Conservation (phyloP, 1,284 basidiomycete genomes). For the Rhodotorula sp. region DNA sequence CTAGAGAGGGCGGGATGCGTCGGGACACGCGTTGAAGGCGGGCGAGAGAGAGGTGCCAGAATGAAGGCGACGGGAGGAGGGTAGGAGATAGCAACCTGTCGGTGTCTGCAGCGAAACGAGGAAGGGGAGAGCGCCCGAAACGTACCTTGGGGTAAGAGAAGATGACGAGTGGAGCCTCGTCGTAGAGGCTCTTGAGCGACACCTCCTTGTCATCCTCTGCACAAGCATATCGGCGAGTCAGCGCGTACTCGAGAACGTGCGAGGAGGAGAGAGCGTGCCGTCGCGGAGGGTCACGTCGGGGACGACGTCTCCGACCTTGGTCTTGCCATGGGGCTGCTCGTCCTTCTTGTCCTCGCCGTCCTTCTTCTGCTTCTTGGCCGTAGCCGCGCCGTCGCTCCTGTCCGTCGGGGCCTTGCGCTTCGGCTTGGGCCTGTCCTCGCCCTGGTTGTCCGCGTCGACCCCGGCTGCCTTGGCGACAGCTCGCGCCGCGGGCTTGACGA, state of each 20-base stretch:
- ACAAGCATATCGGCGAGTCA: constrained; percentile 50
- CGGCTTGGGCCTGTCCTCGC: not conserved
- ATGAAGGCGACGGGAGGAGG: not conserved
- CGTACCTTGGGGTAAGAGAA: constrained; percentile 63
- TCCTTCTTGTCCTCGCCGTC: not conserved
- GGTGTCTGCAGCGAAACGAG: not conserved
- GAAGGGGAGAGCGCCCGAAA: constrained; percentile 52
- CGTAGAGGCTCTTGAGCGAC: constrained; percentile 55
- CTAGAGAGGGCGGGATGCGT: not conserved
- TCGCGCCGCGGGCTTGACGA: constrained; percentile 3
- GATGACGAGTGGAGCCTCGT: constrained; percentile 72
- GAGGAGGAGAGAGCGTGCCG: constrained; percentile 22
- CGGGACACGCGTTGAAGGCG: not conserved
- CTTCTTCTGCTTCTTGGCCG: not conserved
- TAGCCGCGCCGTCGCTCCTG: not conserved
- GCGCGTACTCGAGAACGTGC: no score
- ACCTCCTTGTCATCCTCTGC: constrained; percentile 52
- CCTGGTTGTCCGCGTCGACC: constrained; percentile 4
- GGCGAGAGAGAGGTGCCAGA: not conserved
- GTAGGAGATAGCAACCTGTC: not conserved
- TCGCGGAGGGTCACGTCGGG: constrained; percentile 70
- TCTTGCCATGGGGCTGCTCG: constrained; percentile 20
- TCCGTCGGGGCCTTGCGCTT: constrained; percentile 36
- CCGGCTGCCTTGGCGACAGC: not conserved
- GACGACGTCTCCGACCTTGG: constrained; percentile 67